Percentiles rank a stretch among this genome's conserved stretches.
Evolutionary conservation across 106 monocot species (phyloP).

Genomic region (Chionographis japonica): DNA sequence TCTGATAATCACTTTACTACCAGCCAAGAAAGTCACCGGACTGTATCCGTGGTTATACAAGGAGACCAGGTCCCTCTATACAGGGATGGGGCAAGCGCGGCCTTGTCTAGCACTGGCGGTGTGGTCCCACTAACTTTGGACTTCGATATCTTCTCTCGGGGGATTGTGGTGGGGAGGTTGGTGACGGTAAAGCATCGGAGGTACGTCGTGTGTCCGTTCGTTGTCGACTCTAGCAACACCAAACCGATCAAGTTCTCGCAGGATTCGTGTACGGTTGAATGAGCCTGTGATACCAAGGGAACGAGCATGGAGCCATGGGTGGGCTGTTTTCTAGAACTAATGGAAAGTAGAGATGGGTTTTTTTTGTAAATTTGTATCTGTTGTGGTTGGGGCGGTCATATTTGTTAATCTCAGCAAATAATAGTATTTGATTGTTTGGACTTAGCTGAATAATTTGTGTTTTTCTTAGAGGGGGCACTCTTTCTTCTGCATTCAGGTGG

Average conservation of each 20-base stretch:
- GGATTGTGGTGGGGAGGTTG: constrained; percentile 75
- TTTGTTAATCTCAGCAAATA: too few relatives aligned
- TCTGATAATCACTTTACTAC: constrained; percentile 70
- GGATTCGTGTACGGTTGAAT: constrained; percentile 48
- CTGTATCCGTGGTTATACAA: constrained; percentile 40
- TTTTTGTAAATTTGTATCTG: too few relatives aligned
- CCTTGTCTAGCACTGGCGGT: constrained; percentile 40
- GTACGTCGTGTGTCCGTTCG: constrained; percentile 46
- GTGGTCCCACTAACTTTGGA: constrained; percentile 67
- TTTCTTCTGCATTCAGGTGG: too few relatives aligned
- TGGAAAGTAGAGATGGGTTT: too few relatives aligned
- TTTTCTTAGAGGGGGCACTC: too few relatives aligned
- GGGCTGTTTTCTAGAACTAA: too few relatives aligned
- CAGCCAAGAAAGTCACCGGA: constrained; percentile 70
- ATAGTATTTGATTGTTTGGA: too few relatives aligned
- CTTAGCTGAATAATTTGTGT: too few relatives aligned
- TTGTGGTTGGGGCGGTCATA: too few relatives aligned
- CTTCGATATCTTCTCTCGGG: constrained; percentile 53
- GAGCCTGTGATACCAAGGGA: neutral
- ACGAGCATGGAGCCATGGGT: too few relatives aligned
- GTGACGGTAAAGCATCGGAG: constrained; percentile 63
- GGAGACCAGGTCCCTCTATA: constrained; percentile 93
- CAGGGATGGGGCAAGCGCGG: constrained; percentile 67
- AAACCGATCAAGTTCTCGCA: constrained; percentile 54
- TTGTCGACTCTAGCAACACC: constrained; percentile 42